Percentiles rank a stretch among this genome's conserved stretches.
Conservation (phyloP, 768 basidiomycete species). For the Cytidiella melzeri region DNA sequence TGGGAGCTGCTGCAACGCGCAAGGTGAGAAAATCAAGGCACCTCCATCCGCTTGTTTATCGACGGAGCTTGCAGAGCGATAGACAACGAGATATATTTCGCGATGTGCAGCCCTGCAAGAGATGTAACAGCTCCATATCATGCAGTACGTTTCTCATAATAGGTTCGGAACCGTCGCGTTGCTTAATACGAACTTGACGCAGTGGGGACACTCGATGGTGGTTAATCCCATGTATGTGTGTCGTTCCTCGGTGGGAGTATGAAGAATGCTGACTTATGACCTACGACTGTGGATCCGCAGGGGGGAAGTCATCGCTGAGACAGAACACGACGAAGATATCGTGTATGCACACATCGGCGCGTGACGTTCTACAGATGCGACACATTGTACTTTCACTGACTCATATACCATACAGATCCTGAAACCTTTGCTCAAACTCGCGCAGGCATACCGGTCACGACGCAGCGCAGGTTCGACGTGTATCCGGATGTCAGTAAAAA, state of each 20-base stretch:
- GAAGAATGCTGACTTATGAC: background rate
- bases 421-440: constrained; percentile 59
- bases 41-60: too few species aligned
- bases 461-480: constrained; percentile 88
- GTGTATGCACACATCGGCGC: constrained; percentile 77
- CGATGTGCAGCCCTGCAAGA: constrained; percentile 94
- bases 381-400: constrained; percentile 5
- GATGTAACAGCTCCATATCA: constrained; percentile 80
- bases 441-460: constrained; percentile 85
- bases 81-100: constrained; percentile 94
- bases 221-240: constrained; percentile 78
- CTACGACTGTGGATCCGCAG: constrained; percentile 32
- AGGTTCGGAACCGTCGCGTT: too few species aligned
- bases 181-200: too few species aligned
- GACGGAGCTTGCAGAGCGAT: constrained; percentile 54
- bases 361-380: constrained; percentile 23
- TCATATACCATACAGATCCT: constrained; percentile 41
- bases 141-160: constrained; percentile 48
- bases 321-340: constrained; percentile 73
- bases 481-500: constrained; percentile 65
- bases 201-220: constrained; percentile 91
- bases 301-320: constrained; percentile 68
- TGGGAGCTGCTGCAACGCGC: constrained; percentile 91
- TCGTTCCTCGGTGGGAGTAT: too few species aligned
- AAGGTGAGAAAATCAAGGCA: constrained; percentile 44